phyloP scores from a whole-genome alignment of 768 basidiomycete species.

The Boletus edulis region DNA sequence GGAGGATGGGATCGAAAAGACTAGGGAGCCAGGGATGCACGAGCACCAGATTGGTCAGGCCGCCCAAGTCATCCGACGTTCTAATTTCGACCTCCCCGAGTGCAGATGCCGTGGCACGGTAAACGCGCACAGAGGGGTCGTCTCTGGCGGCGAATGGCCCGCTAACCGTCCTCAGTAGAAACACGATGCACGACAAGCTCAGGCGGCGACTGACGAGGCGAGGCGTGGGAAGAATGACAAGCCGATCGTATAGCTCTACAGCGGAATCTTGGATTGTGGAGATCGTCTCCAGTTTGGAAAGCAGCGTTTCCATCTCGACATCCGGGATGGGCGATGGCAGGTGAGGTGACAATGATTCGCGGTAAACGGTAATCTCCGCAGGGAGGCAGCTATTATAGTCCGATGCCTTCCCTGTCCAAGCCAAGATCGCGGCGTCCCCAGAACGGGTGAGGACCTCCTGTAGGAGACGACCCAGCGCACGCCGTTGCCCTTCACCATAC shows the following conservation, averaged over 20 bases:
- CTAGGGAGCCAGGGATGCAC: conserved; percentile 18
- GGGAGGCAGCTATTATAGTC: conserved; percentile 25
- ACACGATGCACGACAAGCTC: conserved; percentile 13
- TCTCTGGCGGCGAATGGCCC: not conserved
- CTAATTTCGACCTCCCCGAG: conserved; percentile 10
- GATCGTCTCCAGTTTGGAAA: conserved; percentile 1
- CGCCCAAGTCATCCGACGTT: conserved; percentile 6
- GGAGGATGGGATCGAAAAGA: conserved; percentile 16
- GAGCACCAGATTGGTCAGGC: conserved; percentile 12
- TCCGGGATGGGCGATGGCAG: conserved; percentile 7
- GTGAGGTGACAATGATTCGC: not conserved
- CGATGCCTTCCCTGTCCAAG: conserved; percentile 19
- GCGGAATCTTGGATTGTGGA: conserved; percentile 2
- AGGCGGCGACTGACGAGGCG: conserved; percentile 16
- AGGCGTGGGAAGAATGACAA: conserved; percentile 10
- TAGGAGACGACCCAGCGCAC: conserved; percentile 24
- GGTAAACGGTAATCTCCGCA: conserved; percentile 18
- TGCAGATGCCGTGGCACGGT: conserved; percentile 11
- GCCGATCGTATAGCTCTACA: conserved; percentile 9
- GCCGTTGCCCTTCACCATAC: conserved; percentile 25
- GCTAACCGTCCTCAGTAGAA: conserved; percentile 8
- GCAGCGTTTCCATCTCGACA: conserved; percentile 6
- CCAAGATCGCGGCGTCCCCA: conserved; percentile 12
- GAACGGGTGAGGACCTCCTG: conserved; percentile 15
- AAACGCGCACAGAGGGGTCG: conserved; percentile 1